Evolutionary conservation across 495 filamentous ascomycete genomes (phyloP).

Genomic region (Elaphomyces granulatus): DNA sequence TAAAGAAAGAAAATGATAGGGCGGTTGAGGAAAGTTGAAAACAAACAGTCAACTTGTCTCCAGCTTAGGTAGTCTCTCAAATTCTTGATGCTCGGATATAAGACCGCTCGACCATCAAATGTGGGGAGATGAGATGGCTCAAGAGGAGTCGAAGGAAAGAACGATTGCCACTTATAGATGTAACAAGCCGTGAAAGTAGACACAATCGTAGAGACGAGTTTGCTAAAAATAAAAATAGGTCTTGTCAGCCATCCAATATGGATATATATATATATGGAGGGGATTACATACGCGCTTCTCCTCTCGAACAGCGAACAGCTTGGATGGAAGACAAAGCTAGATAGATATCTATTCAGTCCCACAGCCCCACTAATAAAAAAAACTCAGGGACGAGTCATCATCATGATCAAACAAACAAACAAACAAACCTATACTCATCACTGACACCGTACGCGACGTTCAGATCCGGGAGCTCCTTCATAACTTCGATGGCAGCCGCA

Average conservation of each 20-base stretch:
- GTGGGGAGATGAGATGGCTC: conserved; percentile 58
- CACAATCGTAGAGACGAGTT: conserved; percentile 77
- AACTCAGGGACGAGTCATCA: no score
- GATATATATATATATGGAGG: not conserved
- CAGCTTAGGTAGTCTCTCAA: conserved; percentile 91
- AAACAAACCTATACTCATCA: conserved; percentile 70
- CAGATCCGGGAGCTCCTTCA: conserved; percentile 75
- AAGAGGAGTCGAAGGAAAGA: conserved; percentile 53
- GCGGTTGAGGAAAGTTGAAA: not conserved
- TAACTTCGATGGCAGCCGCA: conserved; percentile 64
- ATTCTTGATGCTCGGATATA: conserved; percentile 65
- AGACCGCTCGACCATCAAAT: conserved; percentile 84
- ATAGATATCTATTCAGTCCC: not conserved
- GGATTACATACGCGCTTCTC: conserved; percentile 50
- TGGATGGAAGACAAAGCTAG: conserved; percentile 79
- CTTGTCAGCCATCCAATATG: not conserved
- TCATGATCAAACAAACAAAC: not conserved
- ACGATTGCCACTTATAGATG: conserved; percentile 60
- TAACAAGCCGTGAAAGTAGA: conserved; percentile 93
- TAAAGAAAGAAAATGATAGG: conserved; percentile 2
- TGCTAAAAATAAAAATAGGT: conserved; percentile 48
- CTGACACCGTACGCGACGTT: conserved; percentile 81
- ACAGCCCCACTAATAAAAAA: no score
- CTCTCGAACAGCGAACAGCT: conserved; percentile 71
- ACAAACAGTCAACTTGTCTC: conserved; percentile 89